These are phyloP conservation scores for Hypsizygus ulmarius DNA, from an alignment of 1,284 basidiomycete species.

Conservation along the genomic window DNA sequence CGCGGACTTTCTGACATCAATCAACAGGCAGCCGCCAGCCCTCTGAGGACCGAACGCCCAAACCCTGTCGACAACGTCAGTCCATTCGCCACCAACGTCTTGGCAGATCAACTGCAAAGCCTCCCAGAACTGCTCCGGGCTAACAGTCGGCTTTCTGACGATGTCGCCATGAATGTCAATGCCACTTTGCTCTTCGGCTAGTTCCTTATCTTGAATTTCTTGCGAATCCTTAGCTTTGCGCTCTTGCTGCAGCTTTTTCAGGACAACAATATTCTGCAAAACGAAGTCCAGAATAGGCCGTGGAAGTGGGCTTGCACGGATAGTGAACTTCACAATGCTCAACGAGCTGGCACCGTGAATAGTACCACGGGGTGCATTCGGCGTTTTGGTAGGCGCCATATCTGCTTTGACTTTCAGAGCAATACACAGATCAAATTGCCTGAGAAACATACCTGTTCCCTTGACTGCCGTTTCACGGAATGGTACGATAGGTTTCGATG, in stretches of 20 bases:
- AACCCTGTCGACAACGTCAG: constrained; percentile 65
- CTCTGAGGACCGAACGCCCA: constrained; percentile 93
- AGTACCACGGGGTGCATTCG: constrained; percentile 75
- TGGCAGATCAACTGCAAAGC: constrained; percentile 65
- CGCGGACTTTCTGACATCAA: constrained; percentile 62
- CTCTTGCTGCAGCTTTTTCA: constrained; percentile 56
- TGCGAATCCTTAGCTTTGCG: constrained; percentile 33
- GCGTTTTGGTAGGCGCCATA: constrained; percentile 84
- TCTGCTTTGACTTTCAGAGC: constrained; percentile 45
- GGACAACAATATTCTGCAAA: constrained; percentile 62
- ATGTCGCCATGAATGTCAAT: constrained; percentile 59
- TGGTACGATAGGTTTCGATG: constrained; percentile 94
- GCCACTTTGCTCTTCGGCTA: constrained; percentile 39
- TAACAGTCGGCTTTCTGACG: constrained; percentile 59
- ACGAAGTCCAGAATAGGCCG: constrained; percentile 55
- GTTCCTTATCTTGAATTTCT: constrained; percentile 24
- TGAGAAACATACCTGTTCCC: constrained; percentile 53
- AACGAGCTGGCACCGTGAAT: constrained; percentile 69
- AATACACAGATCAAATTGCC: not conserved
- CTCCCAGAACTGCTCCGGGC: constrained; percentile 80
- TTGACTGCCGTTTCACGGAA: constrained; percentile 95
- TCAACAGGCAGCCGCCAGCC: constrained; percentile 83
- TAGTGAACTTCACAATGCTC: constrained; percentile 77
- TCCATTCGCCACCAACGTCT: constrained; percentile 82
- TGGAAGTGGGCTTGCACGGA: constrained; percentile 85